Evolutionary conservation across 1,139 yeast genomes (phyloP), one percentile per base, ranked within the genome.

Genomic region (Sugiyamaella novakii): DNA sequence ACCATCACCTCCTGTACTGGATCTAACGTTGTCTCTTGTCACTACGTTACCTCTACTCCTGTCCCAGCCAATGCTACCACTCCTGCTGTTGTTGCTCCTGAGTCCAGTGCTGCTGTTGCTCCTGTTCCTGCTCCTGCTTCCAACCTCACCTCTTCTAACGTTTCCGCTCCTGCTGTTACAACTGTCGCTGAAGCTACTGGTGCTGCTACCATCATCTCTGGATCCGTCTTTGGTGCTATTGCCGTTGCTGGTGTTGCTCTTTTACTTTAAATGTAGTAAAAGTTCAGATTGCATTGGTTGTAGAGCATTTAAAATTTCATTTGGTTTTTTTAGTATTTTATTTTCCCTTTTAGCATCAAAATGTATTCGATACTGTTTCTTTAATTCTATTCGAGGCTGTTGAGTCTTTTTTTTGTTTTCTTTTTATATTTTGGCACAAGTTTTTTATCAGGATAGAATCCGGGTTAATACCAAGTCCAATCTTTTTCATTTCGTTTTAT

Each of bases 1-100:
- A 53, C 56, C 52, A 29, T 42, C 50, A 58, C 59, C 50, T 44
- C 48, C 46, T 58, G 60, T 53, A 53, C 62, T 51, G 59, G 59
- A 29, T 54, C 59, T 36, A 52, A 57, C 52, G 56, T 58, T 47
- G 60, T 55, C 36, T 47, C 54, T 22, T 58, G 61, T 52, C 59
- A 58, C 52, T 50, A 55, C 58, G 54, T 57, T 49, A 43, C 57
- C 19, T 18, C 53, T 28, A 22, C 51, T 38, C 51, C 46, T 34
- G 52, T 56, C 18, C 50, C 50, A 33, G 45, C 57, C 43, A 42
- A 47, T 18, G 29, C 49, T 38, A 27, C 59, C 36, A 50, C 49
- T 28, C 54, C 58, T 41, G 51, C 33, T 38, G 46, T 49, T 30
- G 42, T 46, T 27, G 49, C 54, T 49, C 43, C 55, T 35, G 31